These are phyloP conservation scores for Ascochyta rabiei DNA, from an alignment of 2,329 filamentous ascomycete species.

Conservation along the genomic window DNA sequence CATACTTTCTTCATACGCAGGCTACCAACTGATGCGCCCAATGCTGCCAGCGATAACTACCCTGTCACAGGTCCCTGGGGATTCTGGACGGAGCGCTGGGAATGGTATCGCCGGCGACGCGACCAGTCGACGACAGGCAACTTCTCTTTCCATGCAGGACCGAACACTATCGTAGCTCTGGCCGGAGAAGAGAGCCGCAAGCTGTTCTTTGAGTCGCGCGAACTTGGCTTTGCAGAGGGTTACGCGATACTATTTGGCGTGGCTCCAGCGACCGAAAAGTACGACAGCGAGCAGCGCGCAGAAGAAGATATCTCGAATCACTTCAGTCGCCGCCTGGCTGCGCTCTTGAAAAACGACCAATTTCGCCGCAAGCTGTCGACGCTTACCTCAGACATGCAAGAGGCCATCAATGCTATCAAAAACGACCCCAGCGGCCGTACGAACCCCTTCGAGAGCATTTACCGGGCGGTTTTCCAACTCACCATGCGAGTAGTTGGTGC, in stretches of 20 bases:
- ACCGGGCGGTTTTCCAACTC: conserved; percentile 61
- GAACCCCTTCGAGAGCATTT: conserved; percentile 62
- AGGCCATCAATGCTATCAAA: conserved; percentile 48
- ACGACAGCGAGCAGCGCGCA: conserved; percentile 16
- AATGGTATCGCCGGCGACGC: conserved; percentile 51
- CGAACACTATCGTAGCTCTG: conserved; percentile 54
- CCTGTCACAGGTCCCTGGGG: conserved; percentile 54
- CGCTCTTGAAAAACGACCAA: conserved; percentile 35
- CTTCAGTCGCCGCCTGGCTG: conserved; percentile 30
- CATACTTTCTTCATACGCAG: conserved; percentile 27
- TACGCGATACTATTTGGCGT: conserved; percentile 40
- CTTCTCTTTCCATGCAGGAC: conserved; percentile 58
- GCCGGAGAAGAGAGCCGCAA: conserved; percentile 52
- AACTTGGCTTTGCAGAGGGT: conserved; percentile 53
- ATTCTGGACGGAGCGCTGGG: conserved; percentile 56
- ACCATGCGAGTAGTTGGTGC: conserved; percentile 63
- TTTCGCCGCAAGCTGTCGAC: conserved; percentile 46
- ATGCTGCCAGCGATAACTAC: conserved; percentile 26
- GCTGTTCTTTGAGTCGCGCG: conserved; percentile 55
- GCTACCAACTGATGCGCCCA: conserved; percentile 31
- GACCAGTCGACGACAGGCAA: conserved; percentile 48
- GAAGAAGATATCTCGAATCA: conserved; percentile 25
- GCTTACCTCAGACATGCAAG: conserved; percentile 51
- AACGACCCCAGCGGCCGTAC: conserved; percentile 47
- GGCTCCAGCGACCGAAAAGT: conserved; percentile 19